Base-by-base conservation (phyloP, 495 filamentous ascomycete genomes). In the Penicillium antarcticum region DNA sequence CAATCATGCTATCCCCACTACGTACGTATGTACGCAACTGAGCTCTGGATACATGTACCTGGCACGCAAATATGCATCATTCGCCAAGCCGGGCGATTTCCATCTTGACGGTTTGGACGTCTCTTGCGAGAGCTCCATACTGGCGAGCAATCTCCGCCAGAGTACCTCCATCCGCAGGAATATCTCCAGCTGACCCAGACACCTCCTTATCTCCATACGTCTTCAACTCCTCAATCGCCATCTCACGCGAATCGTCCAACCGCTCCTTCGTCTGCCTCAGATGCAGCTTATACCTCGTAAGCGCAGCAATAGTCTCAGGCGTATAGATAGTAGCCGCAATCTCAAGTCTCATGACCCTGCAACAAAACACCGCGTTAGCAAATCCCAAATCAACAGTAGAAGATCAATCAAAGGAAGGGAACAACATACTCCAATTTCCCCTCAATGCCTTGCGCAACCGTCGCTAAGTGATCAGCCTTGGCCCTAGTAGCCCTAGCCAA, bases 111-210 rank as follows among this genome's bases (percentile, higher is more conserved):
- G 78, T 74, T 46, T 78, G 72, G 6, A 86, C 54, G 47, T 84
- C 76, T 48, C 61, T 68, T 3, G 69, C 68, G 62, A 86, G 75
- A 36, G 74, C 71, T 1, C 74, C 66, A 68, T 81, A 87, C n/a
- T 79, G 77, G 53, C 78, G 73, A 8, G 79, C 79, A 69, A 85
- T 83, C 68, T 86, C 81, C 40, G 63, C 66, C 62, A 72, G 72
- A 58, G 72, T 76, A 16, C 43, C 66, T 38, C 26, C 55, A 42
- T 40, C 51, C 29, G 21, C 62, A 55, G 16, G 51, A 48, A 11
- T 53, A 48, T 50, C 41, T 31, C 24, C 19, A 26, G 17, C 39
- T 47, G 13, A 29, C 5, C 33, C 63, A 2, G 17, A 47, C 1
- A 29, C 40, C 32, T 66, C 70, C n/a, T 56, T 62, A 35, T 68